A percentile compares a stretch with the other conserved stretches of the same genome.
Evolutionary conservation across 176 grass and related monocot species (phyloP).

Genomic region (Pharus latifolius): DNA sequence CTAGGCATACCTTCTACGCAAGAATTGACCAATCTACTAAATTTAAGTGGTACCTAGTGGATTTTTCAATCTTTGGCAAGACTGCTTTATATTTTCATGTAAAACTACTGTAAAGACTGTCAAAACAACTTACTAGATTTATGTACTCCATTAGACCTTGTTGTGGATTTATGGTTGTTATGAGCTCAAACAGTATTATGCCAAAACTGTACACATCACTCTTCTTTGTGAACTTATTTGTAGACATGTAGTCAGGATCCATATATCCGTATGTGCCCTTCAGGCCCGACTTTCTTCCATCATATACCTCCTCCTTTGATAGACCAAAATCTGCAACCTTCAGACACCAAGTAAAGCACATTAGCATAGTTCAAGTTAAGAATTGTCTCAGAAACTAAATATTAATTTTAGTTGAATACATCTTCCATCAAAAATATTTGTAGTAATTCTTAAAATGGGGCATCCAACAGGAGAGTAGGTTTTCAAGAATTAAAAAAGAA

Average conservation of each 20-base stretch:
- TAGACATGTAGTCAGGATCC: conserved; percentile 96
- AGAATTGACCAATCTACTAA: background rate
- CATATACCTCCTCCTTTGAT: conserved; percentile 91
- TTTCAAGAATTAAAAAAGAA: background rate
- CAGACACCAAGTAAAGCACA: background rate
- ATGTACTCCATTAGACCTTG: conserved; percentile 93
- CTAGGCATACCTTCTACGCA: background rate
- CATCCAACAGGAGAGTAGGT: no score
- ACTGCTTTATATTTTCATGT: background rate
- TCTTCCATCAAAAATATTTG: background rate
- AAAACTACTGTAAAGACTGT: background rate
- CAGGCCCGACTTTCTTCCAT: conserved; percentile 70
- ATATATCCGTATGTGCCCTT: conserved; percentile 99
- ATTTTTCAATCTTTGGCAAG: background rate
- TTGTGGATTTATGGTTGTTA: conserved; percentile 94
- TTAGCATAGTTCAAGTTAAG: background rate
- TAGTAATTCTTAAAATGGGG: background rate
- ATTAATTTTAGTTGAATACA: background rate
- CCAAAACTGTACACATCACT: conserved; percentile 92
- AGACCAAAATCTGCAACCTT: conserved; percentile 95
- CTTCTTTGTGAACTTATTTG: conserved; percentile 93
- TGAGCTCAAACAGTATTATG: conserved; percentile 90
- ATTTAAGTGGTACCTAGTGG: background rate
- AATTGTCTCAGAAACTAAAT: background rate
- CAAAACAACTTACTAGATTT: conserved; percentile 68